Conservation (phyloP, 1,284 basidiomycete genomes). For the Polyporus tsugae region DNA sequence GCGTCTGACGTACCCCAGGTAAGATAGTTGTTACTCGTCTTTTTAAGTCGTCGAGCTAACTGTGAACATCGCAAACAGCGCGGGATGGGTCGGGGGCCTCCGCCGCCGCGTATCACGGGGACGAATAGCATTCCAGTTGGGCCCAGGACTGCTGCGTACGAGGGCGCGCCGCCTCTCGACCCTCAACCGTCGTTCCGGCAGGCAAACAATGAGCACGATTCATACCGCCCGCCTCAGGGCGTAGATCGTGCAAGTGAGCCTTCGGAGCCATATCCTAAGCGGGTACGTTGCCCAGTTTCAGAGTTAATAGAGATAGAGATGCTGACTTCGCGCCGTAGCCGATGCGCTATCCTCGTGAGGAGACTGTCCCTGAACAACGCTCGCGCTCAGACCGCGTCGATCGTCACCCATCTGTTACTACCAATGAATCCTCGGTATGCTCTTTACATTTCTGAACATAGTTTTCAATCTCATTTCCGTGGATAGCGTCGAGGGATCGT, state of each 20-base stretch:
- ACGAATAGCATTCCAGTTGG: slow-evolving; percentile 22
- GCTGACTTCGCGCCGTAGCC: not conserved
- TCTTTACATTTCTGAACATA: not conserved
- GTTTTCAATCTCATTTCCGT: not conserved
- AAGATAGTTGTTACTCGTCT: not conserved
- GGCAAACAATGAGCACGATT: slow-evolving; percentile 14
- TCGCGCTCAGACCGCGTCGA: slow-evolving; percentile 19
- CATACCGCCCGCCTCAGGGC: slow-evolving; percentile 10
- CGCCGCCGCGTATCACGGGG: slow-evolving; percentile 17
- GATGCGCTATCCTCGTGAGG: slow-evolving; percentile 11
- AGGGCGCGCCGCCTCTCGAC: not conserved
- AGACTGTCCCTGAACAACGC: slow-evolving; percentile 8
- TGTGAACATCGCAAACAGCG: not conserved
- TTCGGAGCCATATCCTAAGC: slow-evolving; percentile 14
- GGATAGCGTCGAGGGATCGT: slow-evolving; percentile 18
- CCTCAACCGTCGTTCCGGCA: slow-evolving; percentile 10
- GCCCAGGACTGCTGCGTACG: slow-evolving; percentile 9
- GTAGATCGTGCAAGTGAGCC: slow-evolving; percentile 5
- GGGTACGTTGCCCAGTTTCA: slow-evolving; percentile 13
- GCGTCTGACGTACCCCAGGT: slow-evolving; percentile 14
- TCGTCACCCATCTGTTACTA: slow-evolving; percentile 20
- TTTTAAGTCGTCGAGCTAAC: not conserved
- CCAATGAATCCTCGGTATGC: slow-evolving; percentile 23
- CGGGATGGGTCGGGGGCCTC: not conserved
- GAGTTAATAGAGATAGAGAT: not conserved